phyloP scores from a whole-genome alignment of 163 green algal genomes.

The Scenedesmus sp. region DNA sequence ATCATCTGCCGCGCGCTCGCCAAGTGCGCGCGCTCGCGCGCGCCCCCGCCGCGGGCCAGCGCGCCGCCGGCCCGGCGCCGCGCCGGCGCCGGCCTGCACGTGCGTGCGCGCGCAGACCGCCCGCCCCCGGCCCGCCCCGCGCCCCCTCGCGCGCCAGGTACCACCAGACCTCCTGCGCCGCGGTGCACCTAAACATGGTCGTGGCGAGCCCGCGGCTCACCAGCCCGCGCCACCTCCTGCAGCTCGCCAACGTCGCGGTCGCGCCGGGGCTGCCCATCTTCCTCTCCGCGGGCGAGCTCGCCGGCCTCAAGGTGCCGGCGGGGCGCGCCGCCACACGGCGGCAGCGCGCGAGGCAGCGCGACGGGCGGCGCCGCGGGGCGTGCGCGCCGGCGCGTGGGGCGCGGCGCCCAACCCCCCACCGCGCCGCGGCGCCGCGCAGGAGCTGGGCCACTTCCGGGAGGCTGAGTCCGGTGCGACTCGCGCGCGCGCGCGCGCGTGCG shows the following conservation, averaged over 20 bases:
- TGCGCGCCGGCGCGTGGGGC: too few relatives aligned
- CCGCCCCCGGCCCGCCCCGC: too few relatives aligned
- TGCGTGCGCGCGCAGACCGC: too few relatives aligned
- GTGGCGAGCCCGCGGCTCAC: conserved; percentile 22
- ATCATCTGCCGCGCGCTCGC: conserved; percentile 47
- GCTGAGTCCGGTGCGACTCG: conserved; percentile 36
- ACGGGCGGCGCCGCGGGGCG: too few relatives aligned
- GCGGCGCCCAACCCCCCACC: too few relatives aligned
- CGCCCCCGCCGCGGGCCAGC: neutral
- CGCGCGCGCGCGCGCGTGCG: too few relatives aligned
- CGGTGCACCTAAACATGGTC: conserved; percentile 54
- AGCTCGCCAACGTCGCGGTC: neutral
- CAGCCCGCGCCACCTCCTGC: conserved; percentile 42
- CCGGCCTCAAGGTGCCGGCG: conserved; percentile 1
- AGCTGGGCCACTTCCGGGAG: conserved; percentile 2
- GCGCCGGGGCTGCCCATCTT: conserved; percentile 24
- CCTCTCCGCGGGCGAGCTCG: conserved; percentile 6
- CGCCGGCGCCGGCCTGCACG: too few relatives aligned
- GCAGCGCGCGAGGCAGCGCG: neutral
- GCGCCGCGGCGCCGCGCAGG: conserved; percentile 13
- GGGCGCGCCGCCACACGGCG: too few relatives aligned
- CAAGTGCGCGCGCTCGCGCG: neutral
- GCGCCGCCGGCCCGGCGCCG: neutral
- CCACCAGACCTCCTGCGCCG: conserved; percentile 39
- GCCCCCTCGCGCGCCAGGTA: neutral